Evolutionary conservation across 1,284 basidiomycete genomes (phyloP).

Genomic region (Moesziomyces globuligerus): DNA sequence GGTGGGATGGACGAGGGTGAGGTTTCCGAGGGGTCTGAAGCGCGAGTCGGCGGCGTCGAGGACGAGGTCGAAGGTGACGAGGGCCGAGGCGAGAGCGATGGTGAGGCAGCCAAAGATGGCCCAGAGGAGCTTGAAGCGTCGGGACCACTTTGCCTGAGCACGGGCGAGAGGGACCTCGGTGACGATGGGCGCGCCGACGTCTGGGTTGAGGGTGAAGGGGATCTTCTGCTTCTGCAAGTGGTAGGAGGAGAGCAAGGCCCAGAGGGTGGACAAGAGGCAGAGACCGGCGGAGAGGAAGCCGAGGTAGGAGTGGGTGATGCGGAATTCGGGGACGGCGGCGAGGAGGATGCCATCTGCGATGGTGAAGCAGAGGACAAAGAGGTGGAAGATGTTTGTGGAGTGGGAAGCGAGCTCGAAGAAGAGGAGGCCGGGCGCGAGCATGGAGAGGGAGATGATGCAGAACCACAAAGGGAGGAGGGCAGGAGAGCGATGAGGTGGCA

Average conservation of each 20-base stretch:
- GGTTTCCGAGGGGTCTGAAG: constrained; percentile 45
- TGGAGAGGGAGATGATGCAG: constrained; percentile 38
- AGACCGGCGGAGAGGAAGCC: constrained; percentile 31
- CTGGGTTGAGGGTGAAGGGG: constrained; percentile 36
- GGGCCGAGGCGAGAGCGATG: constrained; percentile 20
- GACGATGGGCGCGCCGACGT: constrained; percentile 39
- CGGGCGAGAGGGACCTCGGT: constrained; percentile 34
- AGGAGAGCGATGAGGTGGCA: constrained; percentile 45
- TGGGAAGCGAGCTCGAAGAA: constrained; percentile 54
- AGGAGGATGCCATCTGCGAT: constrained; percentile 31
- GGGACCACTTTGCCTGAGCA: constrained; percentile 43
- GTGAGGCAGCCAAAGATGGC: constrained; percentile 39
- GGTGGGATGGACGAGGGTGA: constrained; percentile 36
- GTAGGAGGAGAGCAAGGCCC: constrained; percentile 37
- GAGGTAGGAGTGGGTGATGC: constrained; percentile 43
- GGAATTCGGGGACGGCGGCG: constrained; percentile 34
- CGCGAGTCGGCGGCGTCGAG: constrained; percentile 50
- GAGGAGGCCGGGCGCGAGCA: constrained; percentile 44
- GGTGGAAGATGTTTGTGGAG: constrained; percentile 47
- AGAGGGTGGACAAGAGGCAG: constrained; percentile 36
- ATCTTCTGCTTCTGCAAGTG: constrained; percentile 31
- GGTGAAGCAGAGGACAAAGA: constrained; percentile 33
- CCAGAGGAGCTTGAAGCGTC: constrained; percentile 44
- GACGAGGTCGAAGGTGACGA: constrained; percentile 49
- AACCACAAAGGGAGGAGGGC: constrained; percentile 50